Percentiles rank a stretch among this genome's conserved stretches.
These are phyloP conservation scores for Tylopilus plumbeoviolaceoides DNA, from an alignment of 768 basidiomycete genomes.

Conservation along the genomic window DNA sequence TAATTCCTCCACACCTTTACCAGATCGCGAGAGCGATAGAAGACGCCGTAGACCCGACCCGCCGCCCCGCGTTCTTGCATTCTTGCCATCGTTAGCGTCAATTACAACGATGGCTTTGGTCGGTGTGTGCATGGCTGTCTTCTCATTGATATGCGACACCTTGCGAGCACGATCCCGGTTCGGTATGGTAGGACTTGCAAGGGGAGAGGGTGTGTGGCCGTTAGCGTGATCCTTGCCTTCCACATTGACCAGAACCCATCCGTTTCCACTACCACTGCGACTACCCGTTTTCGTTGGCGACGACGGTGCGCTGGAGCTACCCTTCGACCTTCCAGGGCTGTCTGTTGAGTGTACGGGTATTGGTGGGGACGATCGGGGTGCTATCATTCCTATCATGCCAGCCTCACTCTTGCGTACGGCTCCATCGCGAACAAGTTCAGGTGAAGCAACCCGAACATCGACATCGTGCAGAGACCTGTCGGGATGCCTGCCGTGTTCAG, in stretches of 20 bases:
- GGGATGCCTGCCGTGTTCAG: conserved; percentile 25
- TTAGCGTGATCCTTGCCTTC: conserved; percentile 39
- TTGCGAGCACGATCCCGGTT: conserved; percentile 29
- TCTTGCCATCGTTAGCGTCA: conserved; percentile 48
- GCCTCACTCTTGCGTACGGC: conserved; percentile 59
- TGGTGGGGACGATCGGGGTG: conserved; percentile 25
- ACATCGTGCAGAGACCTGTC: conserved; percentile 46
- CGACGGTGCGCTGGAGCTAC: conserved; percentile 22
- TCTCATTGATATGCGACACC: conserved; percentile 24
- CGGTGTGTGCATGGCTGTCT: conserved; percentile 40
- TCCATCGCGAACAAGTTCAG: conserved; percentile 45
- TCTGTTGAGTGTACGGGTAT: conserved; percentile 29
- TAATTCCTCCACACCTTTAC: conserved; percentile 30
- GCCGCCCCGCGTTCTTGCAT: conserved; percentile 21
- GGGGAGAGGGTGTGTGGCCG: conserved; percentile 22
- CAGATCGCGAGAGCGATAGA: conserved; percentile 30
- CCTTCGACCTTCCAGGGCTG: conserved; percentile 19
- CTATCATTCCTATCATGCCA: conserved; percentile 51
- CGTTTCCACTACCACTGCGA: conserved; percentile 42
- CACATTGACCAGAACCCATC: conserved; percentile 66
- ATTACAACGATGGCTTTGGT: conserved; percentile 62
- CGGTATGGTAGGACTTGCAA: conserved; percentile 26
- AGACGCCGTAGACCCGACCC: conserved; percentile 31
- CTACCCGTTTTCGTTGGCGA: conserved; percentile 34
- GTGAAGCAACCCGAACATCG: conserved; percentile 47